Evolutionary conservation across 805 yeast species (phyloP), one percentile per base, ranked within the genome.

Genomic region (Lachancea fermentati): DNA sequence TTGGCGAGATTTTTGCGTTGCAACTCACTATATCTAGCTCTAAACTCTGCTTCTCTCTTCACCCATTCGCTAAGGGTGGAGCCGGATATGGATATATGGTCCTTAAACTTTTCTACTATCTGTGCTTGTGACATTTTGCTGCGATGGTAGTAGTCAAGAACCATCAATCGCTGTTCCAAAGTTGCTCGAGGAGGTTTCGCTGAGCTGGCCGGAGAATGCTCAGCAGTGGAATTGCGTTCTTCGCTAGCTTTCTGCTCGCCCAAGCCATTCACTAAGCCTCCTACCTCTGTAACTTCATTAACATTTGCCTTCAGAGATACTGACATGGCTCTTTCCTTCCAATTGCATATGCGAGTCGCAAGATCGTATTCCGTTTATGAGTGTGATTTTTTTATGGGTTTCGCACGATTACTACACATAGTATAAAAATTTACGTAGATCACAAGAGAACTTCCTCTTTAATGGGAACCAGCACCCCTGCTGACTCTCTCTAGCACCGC

Each of bases 401-500:
- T 22, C 26, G 26, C 26, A 22, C 7, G 26, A 7, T 22, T 22
- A 11, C 11, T 22, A 22, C 26, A 22, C 26, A 22, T 22, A 22
- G 26, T 22, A 22, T 22, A 22, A 11, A 22, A 22, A 22, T 7
- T 7, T 22, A 22, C 26, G 26, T 22, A 22, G 26, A 22, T 7
- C 11, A 22, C 11, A 11, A 11, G 11, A 22, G 11, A 11, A 22
- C 7, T 11, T 22, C 11, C 11, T 22, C 26, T 31, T 62, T 67
- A 74, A 57, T 74, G 80, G 50, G 75, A 69, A 37, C 80, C 81
- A 49, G 88, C 85, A 61, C 85, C 89, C 67, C 80, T 81, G 64
- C 87, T 78, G 55, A 89, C 96, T 66, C 72, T 84, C 62, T 85
- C 96, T 66, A 89, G 76, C 45, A 93, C 93, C 51, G 89, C 75